These are phyloP conservation scores for Viridothelium virens DNA, from an alignment of 495 filamentous ascomycete species.

Conservation along the genomic window DNA sequence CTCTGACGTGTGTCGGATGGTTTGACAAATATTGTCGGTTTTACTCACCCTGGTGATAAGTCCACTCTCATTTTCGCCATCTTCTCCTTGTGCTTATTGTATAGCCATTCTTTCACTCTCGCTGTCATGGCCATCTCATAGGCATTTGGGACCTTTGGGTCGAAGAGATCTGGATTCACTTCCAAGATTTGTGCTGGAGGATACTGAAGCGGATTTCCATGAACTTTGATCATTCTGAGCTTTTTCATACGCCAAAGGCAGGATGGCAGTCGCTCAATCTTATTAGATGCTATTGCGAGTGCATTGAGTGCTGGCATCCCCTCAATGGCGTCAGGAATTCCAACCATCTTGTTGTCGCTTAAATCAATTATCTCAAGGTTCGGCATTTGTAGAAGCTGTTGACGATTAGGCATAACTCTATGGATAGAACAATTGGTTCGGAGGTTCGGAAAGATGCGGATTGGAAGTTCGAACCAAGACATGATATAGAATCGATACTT, in stretches of 20 bases:
- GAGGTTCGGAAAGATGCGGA: no score
- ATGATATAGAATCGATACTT: neutral
- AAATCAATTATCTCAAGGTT: constrained; percentile 89
- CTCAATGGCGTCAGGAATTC: constrained; percentile 69
- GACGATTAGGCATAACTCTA: neutral
- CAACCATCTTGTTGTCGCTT: constrained; percentile 71
- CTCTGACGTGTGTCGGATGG: neutral
- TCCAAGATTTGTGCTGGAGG: constrained; percentile 51
- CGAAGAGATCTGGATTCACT: constrained; percentile 1
- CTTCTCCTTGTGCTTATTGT: neutral
- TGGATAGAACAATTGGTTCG: neutral
- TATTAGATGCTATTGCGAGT: constrained; percentile 62
- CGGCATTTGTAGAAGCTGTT: constrained; percentile 67
- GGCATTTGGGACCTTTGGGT: constrained; percentile 2
- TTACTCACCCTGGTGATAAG: neutral
- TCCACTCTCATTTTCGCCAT: neutral
- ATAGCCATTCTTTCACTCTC: constrained; percentile 7
- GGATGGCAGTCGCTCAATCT: constrained; percentile 71
- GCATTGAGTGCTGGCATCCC: constrained; percentile 54
- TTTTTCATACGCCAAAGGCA: constrained; percentile 83
- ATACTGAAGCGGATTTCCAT: constrained; percentile 72
- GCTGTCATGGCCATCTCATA: constrained; percentile 8
- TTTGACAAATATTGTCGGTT: neutral
- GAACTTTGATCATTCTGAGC: constrained; percentile 76
- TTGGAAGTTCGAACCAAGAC: no score